Evolutionary conservation across 352 stramenopile genomes (phyloP), one percentile per base, ranked within the genome.

Genomic region (Phytophthora foliorum): DNA sequence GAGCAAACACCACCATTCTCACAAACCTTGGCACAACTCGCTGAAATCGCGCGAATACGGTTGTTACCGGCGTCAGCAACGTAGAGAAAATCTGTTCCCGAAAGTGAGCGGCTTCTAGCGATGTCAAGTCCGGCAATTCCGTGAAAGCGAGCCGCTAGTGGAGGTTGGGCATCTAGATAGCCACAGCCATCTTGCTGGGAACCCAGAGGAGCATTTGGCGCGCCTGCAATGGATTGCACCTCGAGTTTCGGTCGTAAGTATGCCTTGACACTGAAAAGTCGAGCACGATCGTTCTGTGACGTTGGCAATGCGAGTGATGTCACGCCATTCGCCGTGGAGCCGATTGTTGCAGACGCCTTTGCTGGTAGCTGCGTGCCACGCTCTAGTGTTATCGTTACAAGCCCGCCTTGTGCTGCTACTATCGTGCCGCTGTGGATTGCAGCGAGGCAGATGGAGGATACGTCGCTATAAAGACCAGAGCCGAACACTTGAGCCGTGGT

Each of bases 61-160:
- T 99, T 88, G 61, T 99, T 99, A n/a, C 84, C 82, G 36, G 85
- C 91, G 74, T 99, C 97, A 8, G 97, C 92, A 34, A 99, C 80
- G 48, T 93, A 94, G 38, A 99, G 63, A 48, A 92, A 61, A 16
- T 84, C 57, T 13, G 80, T 81, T n/a, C 77, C 80, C 56, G 77
- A 89, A 19, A 82, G 87, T 56, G 63, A 71, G 1, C 54, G 55
- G 21, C 34, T 61, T 57, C n/a, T 24, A 41, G 64, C 69, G 22
- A 77, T 64, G 13, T 59, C 65, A 38, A 77, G 65, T 2, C 69
- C 69, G 16, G 73, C 84, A 22, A 77, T 81, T 14, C 72, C 78
- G 16, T 78, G 69, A 70, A 89, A 93, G n/a, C 79, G 80, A 8
- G 93, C 85, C 1, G 75, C 85, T 42, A 97, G 82, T 5, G 97